phyloP scores from a whole-genome alignment of 805 yeast species.

The Sugiyamaella floridensis region DNA sequence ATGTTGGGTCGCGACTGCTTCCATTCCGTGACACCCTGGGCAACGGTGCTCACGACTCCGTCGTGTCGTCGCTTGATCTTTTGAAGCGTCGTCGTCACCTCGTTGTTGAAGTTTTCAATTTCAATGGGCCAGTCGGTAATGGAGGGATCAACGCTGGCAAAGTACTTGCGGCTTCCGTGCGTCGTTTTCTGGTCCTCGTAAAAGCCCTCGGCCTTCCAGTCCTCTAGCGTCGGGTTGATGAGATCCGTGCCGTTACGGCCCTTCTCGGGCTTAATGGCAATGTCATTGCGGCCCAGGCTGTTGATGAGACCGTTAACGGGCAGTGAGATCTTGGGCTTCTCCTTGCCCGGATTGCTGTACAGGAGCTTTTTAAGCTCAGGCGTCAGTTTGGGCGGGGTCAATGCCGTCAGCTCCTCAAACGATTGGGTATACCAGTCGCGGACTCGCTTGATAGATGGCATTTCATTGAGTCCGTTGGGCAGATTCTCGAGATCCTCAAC shows the following conservation, averaged over 20 bases:
- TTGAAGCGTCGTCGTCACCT: constrained; percentile 57
- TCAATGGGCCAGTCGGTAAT: constrained; percentile 65
- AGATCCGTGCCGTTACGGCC: constrained; percentile 10
- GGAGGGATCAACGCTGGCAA: constrained; percentile 42
- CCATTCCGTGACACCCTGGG: constrained; percentile 91
- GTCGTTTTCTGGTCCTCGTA: constrained; percentile 13
- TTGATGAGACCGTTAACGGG: constrained; percentile 7
- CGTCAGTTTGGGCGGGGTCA: constrained; percentile 51
- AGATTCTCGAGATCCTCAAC: constrained; percentile 77
- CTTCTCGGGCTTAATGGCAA: constrained; percentile 29
- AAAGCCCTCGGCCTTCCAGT: constrained; percentile 22
- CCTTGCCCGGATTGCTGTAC: constrained; percentile 21
- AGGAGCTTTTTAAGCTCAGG: constrained; percentile 30
- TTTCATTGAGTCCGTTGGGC: constrained; percentile 64
- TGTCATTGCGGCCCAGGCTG: constrained; percentile 18
- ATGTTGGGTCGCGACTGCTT: constrained; percentile 43
- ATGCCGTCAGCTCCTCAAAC: constrained; percentile 64
- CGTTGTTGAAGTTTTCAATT: constrained; percentile 61
- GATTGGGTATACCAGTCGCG: constrained; percentile 88
- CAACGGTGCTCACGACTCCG: constrained; percentile 87
- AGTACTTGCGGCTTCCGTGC: constrained; percentile 37
- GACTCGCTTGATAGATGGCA: constrained; percentile 71
- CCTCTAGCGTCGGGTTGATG: constrained; percentile 19
- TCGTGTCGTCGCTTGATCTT: constrained; percentile 80
- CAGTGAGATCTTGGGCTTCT: constrained; percentile 7